phyloP scores from a whole-genome alignment of 805 yeast species.

The Yarrowia bubula region DNA sequence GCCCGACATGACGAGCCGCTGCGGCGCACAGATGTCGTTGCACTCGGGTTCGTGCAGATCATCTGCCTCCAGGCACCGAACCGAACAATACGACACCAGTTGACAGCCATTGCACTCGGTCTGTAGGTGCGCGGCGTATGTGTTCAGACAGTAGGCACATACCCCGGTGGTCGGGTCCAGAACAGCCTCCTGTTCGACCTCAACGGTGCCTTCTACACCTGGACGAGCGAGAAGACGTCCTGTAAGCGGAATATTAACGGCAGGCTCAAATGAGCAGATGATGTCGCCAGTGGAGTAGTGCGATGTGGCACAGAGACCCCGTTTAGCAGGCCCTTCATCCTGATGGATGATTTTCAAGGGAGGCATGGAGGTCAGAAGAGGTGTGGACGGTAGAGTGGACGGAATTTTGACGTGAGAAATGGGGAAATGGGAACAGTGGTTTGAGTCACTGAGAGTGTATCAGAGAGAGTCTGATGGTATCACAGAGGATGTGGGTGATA shows the following conservation, averaged over 20 bases:
- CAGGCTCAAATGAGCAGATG: not conserved
- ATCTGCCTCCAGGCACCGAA: not conserved
- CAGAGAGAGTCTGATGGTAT: no score
- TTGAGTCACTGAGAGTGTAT: no score
- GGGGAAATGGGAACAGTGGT: no score
- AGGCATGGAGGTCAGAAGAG: not conserved
- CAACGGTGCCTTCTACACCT: not conserved
- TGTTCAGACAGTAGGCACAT: not conserved
- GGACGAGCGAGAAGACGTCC: not conserved
- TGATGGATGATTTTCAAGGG: not conserved
- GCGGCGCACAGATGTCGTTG: not conserved
- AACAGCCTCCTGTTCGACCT: not conserved
- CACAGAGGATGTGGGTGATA: no score
- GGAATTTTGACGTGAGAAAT: no score
- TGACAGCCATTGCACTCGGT: not conserved
- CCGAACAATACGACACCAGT: slow-evolving; percentile 15
- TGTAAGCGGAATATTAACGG: not conserved
- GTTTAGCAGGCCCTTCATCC: not conserved
- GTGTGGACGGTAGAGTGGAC: no score
- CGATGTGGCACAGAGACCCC: not conserved
- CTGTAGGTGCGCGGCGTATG: not conserved
- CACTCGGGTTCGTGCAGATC: not conserved
- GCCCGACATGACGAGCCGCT: slow-evolving; percentile 5
- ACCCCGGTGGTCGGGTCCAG: not conserved
- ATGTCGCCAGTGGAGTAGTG: slow-evolving; percentile 1